Conservation (phyloP, 352 stramenopile genomes). For the Detonula confervacea region DNA sequence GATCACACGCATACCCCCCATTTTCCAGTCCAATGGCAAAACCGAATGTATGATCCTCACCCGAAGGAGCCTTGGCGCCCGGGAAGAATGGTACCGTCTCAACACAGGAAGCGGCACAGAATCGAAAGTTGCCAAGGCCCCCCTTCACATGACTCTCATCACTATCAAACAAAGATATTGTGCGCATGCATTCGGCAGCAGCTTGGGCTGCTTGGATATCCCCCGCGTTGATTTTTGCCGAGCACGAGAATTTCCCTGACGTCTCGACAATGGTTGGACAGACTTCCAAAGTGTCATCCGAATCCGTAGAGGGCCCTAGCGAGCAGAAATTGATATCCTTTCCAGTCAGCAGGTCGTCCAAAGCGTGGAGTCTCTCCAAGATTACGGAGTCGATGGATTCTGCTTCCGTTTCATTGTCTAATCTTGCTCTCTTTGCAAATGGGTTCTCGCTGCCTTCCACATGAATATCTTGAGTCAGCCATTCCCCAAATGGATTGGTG, state of each 20-base stretch:
- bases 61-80: constrained; percentile 41
- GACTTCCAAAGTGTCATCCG: constrained; percentile 29
- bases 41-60: constrained; percentile 6
- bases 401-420: not conserved
- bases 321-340: constrained; percentile 71
- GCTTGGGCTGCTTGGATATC: constrained; percentile 39
- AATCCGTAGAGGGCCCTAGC: constrained; percentile 55
- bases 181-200: constrained; percentile 57
- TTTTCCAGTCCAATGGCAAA: constrained; percentile 85
- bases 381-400: not conserved
- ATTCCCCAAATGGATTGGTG: constrained; percentile 83
- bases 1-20: constrained; percentile 53
- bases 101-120: constrained; percentile 58
- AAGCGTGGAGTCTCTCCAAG: constrained; percentile 24
- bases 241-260: constrained; percentile 69
- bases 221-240: constrained; percentile 46
- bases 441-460: not conserved
- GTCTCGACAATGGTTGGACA: constrained; percentile 56
- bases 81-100: constrained; percentile 79
- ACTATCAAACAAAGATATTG: constrained; percentile 55
- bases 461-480: constrained; percentile 29
- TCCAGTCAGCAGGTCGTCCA: constrained; percentile 54
- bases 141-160: constrained; percentile 35
- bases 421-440: not conserved
- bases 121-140: constrained; percentile 80